These are phyloP conservation scores for Lactarius deliciosus DNA, from an alignment of 768 basidiomycete species.

Conservation along the genomic window DNA sequence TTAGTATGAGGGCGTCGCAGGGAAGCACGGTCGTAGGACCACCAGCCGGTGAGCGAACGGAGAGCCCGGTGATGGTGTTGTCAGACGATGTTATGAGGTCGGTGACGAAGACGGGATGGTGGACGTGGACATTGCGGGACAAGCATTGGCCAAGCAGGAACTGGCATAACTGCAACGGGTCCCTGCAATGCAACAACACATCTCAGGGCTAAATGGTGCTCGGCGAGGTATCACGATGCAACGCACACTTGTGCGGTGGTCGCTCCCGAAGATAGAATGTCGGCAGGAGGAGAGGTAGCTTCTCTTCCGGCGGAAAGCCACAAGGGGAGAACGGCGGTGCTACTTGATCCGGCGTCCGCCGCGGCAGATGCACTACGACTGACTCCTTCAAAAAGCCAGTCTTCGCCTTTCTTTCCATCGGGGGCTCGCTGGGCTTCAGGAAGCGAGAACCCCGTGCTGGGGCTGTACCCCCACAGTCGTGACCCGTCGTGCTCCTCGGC, in stretches of 20 bases:
- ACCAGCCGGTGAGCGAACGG: slow-evolving; percentile 17
- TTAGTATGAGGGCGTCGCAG: slow-evolving; percentile 37
- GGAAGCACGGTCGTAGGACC: slow-evolving; percentile 30
- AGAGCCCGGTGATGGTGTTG: slow-evolving; percentile 13
- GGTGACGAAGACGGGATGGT: slow-evolving; percentile 30
- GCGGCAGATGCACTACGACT: slow-evolving; percentile 32
- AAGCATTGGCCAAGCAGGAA: slow-evolving; percentile 36
- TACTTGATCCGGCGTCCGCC: neutral
- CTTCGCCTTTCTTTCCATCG: slow-evolving; percentile 28
- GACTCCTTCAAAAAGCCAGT: slow-evolving; percentile 34
- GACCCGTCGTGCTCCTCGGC: slow-evolving; percentile 40
- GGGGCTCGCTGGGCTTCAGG: slow-evolving; percentile 14
- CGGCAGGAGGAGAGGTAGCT: neutral
- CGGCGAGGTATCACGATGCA: slow-evolving; percentile 17
- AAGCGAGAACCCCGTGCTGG: slow-evolving; percentile 36
- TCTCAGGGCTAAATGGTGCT: neutral
- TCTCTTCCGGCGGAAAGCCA: slow-evolving; percentile 18
- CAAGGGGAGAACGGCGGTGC: neutral
- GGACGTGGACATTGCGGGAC: slow-evolving; percentile 33
- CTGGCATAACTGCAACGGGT: slow-evolving; percentile 35
- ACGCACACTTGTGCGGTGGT: slow-evolving; percentile 38
- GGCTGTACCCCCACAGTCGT: slow-evolving; percentile 43
- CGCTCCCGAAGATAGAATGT: slow-evolving; percentile 32
- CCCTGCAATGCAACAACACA: slow-evolving; percentile 23
- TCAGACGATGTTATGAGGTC: slow-evolving; percentile 31